Evolutionary conservation across 108 stramenopile genomes (phyloP).

Genomic region (Nitzschia sp.): DNA sequence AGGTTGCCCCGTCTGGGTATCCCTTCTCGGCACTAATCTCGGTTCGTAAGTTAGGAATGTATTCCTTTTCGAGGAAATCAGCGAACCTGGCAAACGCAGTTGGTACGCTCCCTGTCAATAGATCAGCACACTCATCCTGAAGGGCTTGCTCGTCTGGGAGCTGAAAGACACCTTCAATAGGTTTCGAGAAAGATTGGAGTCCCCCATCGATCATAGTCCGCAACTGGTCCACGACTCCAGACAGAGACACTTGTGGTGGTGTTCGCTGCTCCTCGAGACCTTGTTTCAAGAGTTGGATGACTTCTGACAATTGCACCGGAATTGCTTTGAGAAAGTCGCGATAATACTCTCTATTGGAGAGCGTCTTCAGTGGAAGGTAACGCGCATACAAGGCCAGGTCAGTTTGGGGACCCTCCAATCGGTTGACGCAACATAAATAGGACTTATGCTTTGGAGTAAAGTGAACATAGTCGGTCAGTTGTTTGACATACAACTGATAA

Average conservation of each 20-base stretch:
- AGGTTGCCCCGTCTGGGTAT: conserved; percentile 49
- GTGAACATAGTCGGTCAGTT: conserved; percentile 44
- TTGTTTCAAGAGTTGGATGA: conserved; percentile 24
- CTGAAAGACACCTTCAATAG: conserved; percentile 20
- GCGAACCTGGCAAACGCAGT: conserved; percentile 34
- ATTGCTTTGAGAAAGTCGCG: conserved; percentile 38
- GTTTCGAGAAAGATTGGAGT: conserved; percentile 23
- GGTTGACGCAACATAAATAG: conserved; percentile 54
- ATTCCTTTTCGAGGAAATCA: conserved; percentile 47
- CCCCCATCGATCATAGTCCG: conserved; percentile 31
- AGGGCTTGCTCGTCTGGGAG: conserved; percentile 29
- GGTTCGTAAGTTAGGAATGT: conserved; percentile 45
- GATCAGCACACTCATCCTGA: conserved; percentile 17
- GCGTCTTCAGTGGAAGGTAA: conserved; percentile 47
- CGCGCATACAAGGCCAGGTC: conserved; percentile 50
- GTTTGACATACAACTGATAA: conserved; percentile 39
- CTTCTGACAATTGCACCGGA: conserved; percentile 35
- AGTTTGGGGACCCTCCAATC: conserved; percentile 58
- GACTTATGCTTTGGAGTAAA: conserved; percentile 41
- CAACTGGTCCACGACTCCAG: conserved; percentile 38
- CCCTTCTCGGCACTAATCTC: conserved; percentile 50
- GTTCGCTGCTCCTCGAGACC: conserved; percentile 34
- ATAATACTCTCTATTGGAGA: conserved; percentile 36
- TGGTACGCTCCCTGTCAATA: conserved; percentile 8
- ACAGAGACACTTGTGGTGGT: conserved; percentile 33